Base-by-base conservation (phyloP, 345 rosid species). In the Euphorbia tirucalli region DNA sequence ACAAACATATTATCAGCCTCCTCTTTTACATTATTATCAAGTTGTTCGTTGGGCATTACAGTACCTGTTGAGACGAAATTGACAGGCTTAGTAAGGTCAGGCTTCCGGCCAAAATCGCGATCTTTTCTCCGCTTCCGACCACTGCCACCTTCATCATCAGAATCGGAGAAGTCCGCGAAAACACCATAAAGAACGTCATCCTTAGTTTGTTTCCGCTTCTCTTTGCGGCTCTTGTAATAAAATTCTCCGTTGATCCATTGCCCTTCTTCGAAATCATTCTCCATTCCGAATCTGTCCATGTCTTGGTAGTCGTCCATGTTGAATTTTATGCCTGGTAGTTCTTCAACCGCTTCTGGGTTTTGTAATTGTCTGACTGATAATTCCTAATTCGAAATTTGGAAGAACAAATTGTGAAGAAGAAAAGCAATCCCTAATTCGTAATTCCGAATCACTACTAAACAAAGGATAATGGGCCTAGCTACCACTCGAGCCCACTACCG, bases 231-330 rank as follows among this genome's bases (percentile, higher is more conserved):
- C 60, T 77, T 78, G 83, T 84, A 87, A 56, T 86, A 81, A 77
- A 87, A 90, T 80, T 94, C 97, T 27, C 88, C 95, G 49, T 75
- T 70, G 11, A 83, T 87, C 95, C 93, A 92, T 52, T 84, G 85
- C 32, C 91, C 96, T 21, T 76, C 98, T 32, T 94, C 98, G 56
- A 77, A 90, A 35, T 94, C 97, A 67, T 94, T 94, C 24, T 92
- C 93, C 92, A 85, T 82, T 25, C 84, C 87, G 69, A 90, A 93
- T 62, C 88, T 85, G 76, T 92, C 98, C 97, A 85, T 90, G 75
- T 91, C 96, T 72, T 90, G 94, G 57, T 88, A 77, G 43, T 91
- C 97, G 32, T 93, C 97, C 98, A 89, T 90, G 60, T 78, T 79
- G 28, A 37, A 1, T 41, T 63, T 24, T 39, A 35, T 9, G 9